These are phyloP conservation scores for Penicillium manginii DNA, from an alignment of 495 filamentous ascomycete genomes.

Conservation along the genomic window DNA sequence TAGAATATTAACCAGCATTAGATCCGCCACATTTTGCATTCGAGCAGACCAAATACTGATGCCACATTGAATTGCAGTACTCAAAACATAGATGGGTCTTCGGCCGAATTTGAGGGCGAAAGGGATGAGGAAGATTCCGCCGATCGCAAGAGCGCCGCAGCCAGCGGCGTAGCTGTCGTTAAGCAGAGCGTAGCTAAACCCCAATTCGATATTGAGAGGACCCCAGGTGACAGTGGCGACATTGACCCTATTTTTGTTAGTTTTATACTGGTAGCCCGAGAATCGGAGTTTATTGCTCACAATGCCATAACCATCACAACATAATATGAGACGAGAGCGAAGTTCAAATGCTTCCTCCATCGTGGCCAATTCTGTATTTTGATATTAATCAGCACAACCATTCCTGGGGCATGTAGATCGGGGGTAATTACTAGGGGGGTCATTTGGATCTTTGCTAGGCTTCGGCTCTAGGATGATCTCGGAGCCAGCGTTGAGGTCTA, in stretches of 20 bases:
- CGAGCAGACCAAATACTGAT: slow-evolving; percentile 44
- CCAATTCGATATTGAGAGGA: slow-evolving; percentile 40
- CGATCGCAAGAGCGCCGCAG: slow-evolving; percentile 42
- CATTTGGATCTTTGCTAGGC: slow-evolving; percentile 25
- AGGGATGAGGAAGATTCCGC: slow-evolving; percentile 46
- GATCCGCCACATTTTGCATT: slow-evolving; percentile 39
- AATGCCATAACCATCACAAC: slow-evolving; percentile 26
- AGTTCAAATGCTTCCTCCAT: slow-evolving; percentile 29
- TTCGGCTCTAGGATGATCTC: slow-evolving; percentile 26
- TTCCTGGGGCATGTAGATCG: too few relatives aligned
- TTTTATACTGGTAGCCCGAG: not conserved
- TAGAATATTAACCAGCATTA: slow-evolving; percentile 41
- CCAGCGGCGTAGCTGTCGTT: slow-evolving; percentile 45
- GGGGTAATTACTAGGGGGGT: slow-evolving; percentile 21
- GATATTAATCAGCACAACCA: too few relatives aligned
- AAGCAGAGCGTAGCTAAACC: slow-evolving; percentile 39
- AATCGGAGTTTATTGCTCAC: slow-evolving; percentile 8
- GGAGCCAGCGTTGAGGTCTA: slow-evolving; percentile 16
- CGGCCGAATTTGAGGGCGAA: slow-evolving; percentile 50
- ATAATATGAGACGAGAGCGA: slow-evolving; percentile 27
- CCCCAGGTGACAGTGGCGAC: slow-evolving; percentile 44
- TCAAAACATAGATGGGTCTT: slow-evolving; percentile 48
- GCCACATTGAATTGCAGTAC: slow-evolving; percentile 36
- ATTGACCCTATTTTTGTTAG: slow-evolving; percentile 28
- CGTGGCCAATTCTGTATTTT: slow-evolving; percentile 19